phyloP scores from a whole-genome alignment of 345 rosid species.

The Erysimum cheiranthoides region DNA sequence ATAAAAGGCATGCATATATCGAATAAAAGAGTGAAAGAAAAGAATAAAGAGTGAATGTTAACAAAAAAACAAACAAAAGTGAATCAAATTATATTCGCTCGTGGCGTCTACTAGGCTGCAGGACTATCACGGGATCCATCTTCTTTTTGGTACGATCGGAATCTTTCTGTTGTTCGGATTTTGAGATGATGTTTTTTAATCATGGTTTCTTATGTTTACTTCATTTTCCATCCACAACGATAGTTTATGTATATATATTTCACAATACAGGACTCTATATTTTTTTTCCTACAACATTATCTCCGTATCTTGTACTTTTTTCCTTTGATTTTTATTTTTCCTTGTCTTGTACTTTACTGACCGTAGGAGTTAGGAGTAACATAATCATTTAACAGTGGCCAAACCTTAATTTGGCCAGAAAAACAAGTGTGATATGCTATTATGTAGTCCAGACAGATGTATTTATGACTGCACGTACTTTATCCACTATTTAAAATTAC shows the following conservation, averaged over 20 bases:
- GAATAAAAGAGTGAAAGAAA: too few relatives aligned
- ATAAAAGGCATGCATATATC: not conserved
- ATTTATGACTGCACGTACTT: too few relatives aligned
- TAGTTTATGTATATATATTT: not conserved
- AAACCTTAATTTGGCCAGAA: not conserved
- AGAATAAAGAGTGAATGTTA: not conserved
- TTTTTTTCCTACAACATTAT: too few relatives aligned
- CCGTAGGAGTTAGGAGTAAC: not conserved
- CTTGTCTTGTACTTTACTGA: not conserved
- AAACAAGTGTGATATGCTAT: not conserved
- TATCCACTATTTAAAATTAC: too few relatives aligned
- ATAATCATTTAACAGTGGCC: not conserved
- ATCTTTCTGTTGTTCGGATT: conserved; percentile 11
- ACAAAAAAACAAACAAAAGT: not conserved
- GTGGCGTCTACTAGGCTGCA: conserved; percentile 12
- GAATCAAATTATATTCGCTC: not conserved
- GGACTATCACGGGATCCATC: conserved; percentile 28
- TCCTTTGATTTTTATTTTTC: too few relatives aligned
- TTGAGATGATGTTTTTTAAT: not conserved
- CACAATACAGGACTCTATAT: not conserved
- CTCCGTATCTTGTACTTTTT: not conserved
- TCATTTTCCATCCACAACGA: not conserved
- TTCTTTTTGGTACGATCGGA: conserved; percentile 21
- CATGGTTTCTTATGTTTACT: not conserved
- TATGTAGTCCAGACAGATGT: not conserved